A percentile compares a stretch with the other conserved stretches of the same genome.
Conservation (phyloP, 805 yeast genomes). For the Alloascoidea hylecoeti region DNA sequence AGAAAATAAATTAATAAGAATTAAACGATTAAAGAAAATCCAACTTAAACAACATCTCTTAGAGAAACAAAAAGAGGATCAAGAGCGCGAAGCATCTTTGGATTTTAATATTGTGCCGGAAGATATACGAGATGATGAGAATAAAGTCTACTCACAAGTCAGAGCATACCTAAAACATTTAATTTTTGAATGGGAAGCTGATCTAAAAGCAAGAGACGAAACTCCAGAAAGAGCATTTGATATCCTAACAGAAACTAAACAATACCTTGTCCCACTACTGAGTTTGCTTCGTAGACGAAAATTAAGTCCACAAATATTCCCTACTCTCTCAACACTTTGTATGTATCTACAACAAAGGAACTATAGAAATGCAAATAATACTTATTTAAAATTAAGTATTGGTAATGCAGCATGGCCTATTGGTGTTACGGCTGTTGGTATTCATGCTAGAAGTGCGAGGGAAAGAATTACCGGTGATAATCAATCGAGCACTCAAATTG, state of each 20-base stretch:
- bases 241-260: slow-evolving; percentile 30
- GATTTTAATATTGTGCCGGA: slow-evolving; percentile 12
- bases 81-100: slow-evolving; percentile 15
- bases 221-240: slow-evolving; percentile 11
- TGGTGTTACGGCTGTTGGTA: slow-evolving; percentile 68
- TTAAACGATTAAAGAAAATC: slow-evolving; percentile 9
- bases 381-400: slow-evolving; percentile 61
- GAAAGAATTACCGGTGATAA: slow-evolving; percentile 38
- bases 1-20: slow-evolving; percentile 10
- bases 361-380: slow-evolving; percentile 41
- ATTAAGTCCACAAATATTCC: slow-evolving; percentile 26
- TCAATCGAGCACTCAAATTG: slow-evolving; percentile 16
- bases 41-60: slow-evolving; percentile 11
- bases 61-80: slow-evolving; percentile 14
- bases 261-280: slow-evolving; percentile 34
- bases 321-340: slow-evolving; percentile 44
- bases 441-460: slow-evolving; percentile 60
- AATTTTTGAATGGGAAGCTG: slow-evolving; percentile 31
- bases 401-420: slow-evolving; percentile 93
- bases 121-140: slow-evolving; percentile 19
- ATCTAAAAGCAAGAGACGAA: slow-evolving; percentile 7
- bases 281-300: slow-evolving; percentile 33
- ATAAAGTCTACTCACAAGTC: slow-evolving; percentile 23
- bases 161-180: slow-evolving; percentile 33
- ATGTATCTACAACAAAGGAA: slow-evolving; percentile 42